These are phyloP conservation scores for Edaphochlamys debaryana DNA, from an alignment of 139 green algal genomes.

Conservation along the genomic window DNA sequence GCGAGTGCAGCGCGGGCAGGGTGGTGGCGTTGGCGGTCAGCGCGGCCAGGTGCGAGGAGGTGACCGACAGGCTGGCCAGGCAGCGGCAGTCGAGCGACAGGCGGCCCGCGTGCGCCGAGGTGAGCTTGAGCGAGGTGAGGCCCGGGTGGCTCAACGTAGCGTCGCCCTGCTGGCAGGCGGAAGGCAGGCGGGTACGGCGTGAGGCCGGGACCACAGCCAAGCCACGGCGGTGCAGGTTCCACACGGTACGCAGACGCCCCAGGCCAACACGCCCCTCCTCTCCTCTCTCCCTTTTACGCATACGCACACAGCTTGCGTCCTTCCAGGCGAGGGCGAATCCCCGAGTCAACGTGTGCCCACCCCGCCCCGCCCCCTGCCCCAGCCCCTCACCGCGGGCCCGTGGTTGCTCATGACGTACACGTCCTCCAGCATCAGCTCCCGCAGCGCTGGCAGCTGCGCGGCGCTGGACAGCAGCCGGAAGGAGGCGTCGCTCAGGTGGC, in stretches of 20 bases:
- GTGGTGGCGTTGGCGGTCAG: neutral
- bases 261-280: too few species aligned
- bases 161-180: neutral
- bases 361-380: too few species aligned
- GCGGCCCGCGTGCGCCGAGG: neutral
- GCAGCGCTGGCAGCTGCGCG: neutral
- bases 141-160: neutral
- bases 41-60: neutral
- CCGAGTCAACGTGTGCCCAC: too few species aligned
- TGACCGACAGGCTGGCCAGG: neutral
- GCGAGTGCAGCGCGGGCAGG: neutral
- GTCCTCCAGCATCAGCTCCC: slow-evolving; percentile 16
- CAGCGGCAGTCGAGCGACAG: neutral
- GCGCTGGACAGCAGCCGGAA: neutral
- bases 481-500: neutral
- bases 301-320: too few species aligned
- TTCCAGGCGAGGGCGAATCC: too few species aligned
- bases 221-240: too few species aligned
- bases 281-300: too few species aligned
- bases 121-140: neutral
- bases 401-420: neutral
- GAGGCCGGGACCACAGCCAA: too few species aligned
- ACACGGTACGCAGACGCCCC: too few species aligned
- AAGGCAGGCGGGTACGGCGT: too few species aligned
- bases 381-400: too few species aligned